A percentile compares a stretch with the other conserved stretches of the same genome.
These are phyloP conservation scores for Apiospora rasikravindrae DNA, from an alignment of 2,329 filamentous ascomycete genomes.

Conservation along the genomic window DNA sequence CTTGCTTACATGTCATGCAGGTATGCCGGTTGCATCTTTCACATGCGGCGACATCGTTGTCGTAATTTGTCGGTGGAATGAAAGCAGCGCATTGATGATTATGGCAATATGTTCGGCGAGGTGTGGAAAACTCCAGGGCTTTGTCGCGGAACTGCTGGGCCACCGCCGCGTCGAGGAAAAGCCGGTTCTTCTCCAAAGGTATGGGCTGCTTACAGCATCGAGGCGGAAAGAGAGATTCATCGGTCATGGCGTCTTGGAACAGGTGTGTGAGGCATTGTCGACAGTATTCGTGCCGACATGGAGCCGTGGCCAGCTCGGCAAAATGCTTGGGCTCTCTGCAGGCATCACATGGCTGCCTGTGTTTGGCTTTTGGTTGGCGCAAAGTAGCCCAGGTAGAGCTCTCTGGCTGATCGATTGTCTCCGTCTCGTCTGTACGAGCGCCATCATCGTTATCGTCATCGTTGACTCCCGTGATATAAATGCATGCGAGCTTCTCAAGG, in stretches of 20 bases:
- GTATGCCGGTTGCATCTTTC: slow-evolving; percentile 48
- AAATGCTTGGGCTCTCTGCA: slow-evolving; percentile 28
- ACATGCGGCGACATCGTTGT: slow-evolving; percentile 46
- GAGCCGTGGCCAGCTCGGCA: slow-evolving; percentile 20
- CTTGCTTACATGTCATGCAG: slow-evolving; percentile 56
- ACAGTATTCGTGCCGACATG: slow-evolving; percentile 56
- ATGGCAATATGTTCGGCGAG: slow-evolving; percentile 58
- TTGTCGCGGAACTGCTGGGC: slow-evolving; percentile 47
- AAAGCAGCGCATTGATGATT: slow-evolving; percentile 47
- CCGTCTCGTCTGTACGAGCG: neutral
- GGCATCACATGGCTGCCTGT: slow-evolving; percentile 24
- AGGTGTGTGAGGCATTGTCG: slow-evolving; percentile 50
- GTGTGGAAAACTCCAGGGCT: slow-evolving; percentile 52
- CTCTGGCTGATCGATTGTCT: neutral
- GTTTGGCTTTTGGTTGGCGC: no score
- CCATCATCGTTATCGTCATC: neutral
- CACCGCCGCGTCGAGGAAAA: slow-evolving; percentile 44
- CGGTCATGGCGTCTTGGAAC: slow-evolving; percentile 47
- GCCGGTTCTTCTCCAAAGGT: slow-evolving; percentile 36
- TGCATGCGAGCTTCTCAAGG: neutral
- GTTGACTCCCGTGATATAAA: neutral
- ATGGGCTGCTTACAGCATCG: slow-evolving; percentile 55
- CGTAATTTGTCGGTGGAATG: slow-evolving; percentile 43
- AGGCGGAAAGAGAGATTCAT: slow-evolving; percentile 61
- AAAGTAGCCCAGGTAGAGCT: slow-evolving; percentile 28